Percentiles rank a stretch among this genome's conserved stretches.
Evolutionary conservation across 2,329 filamentous ascomycete species (phyloP).

Genomic region (Botrytis deweyae): DNA sequence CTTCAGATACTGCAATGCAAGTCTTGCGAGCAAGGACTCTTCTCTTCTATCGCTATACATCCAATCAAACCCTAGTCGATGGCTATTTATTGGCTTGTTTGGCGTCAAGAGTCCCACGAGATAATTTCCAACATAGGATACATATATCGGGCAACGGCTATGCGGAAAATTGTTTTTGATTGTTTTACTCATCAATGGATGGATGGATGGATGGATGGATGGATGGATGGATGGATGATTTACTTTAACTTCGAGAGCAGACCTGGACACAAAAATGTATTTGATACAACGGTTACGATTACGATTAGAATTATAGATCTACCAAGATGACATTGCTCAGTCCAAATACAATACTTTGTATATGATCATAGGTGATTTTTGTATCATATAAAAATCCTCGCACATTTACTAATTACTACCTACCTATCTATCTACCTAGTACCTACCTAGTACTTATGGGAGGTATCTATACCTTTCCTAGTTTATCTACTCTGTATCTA

Average conservation of each 20-base stretch:
- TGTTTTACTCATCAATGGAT: neutral
- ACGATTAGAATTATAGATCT: neutral
- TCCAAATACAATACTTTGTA: neutral
- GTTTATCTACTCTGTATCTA: neutral
- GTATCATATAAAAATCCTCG: neutral
- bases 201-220: neutral
- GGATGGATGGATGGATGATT: neutral
- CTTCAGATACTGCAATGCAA: neutral
- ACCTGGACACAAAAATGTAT: neutral
- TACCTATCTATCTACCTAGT: neutral
- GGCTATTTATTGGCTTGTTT: conserved; percentile 1
- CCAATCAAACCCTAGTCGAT: neutral
- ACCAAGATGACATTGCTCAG: neutral
- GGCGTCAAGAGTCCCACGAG: conserved; percentile 13
- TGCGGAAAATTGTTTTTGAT: neutral
- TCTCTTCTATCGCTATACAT: neutral
- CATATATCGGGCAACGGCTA: conserved; percentile 1
- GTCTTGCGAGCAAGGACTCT: neutral
- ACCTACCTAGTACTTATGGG: too few species aligned
- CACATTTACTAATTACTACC: neutral
- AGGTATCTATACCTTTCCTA: too few species aligned
- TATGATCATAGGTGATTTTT: too few species aligned
- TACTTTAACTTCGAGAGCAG: neutral
- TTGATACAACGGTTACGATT: neutral
- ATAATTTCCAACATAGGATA: neutral